Base-by-base conservation (phyloP, 306 rosid genomes). In the Rubus idaeus region DNA sequence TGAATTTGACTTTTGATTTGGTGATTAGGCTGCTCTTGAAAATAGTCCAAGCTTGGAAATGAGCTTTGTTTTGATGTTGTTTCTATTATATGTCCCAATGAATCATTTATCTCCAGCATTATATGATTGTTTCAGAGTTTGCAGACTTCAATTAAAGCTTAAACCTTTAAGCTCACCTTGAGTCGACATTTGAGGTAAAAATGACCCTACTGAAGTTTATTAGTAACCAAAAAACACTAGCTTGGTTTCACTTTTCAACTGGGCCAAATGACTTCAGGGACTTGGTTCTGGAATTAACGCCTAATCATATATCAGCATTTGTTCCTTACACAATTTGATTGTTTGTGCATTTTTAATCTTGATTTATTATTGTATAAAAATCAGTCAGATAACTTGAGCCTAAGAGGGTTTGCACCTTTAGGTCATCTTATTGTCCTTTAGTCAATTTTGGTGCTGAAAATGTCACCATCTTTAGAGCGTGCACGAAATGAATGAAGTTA, bases 1-100 rank as follows among this genome's bases (percentile, higher is more conserved):
- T 63, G 78, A 50, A 50, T 67, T 47, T 75, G 71, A 26, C 14
- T 63, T 46, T 75, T 37, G 71, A 37, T 49, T 16, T 9, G 23
- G 23, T 12, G 13, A 11, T 23, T 17, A 4, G 10, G 11, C 20
- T 17, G 49, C 46, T 45, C 49, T 62, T n/a, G n/a, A n/a, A 17
- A 17, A 41, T 71, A n/a, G 37, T 71, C 45, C n/a, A 51, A 71
- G 35, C 37, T 53, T 52, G 45, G 62, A 11, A 70, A 14, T 70
- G 23, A n/a, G 35, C 46, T 40, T 67, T 67, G 30, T 10, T 18
- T 37, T 18, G 63, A 8, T 8, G 3, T 30, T 8, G 30, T 52
- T 71, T 61, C 35, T 3, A 61, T 61, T 13, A 30, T 8, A 61
- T 11, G 42, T 30, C 67, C 42, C n/a, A 37, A 13, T 5, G 42